These are phyloP conservation scores for Beauveria brongniartii DNA, from an alignment of 2,329 filamentous ascomycete species.

Conservation along the genomic window DNA sequence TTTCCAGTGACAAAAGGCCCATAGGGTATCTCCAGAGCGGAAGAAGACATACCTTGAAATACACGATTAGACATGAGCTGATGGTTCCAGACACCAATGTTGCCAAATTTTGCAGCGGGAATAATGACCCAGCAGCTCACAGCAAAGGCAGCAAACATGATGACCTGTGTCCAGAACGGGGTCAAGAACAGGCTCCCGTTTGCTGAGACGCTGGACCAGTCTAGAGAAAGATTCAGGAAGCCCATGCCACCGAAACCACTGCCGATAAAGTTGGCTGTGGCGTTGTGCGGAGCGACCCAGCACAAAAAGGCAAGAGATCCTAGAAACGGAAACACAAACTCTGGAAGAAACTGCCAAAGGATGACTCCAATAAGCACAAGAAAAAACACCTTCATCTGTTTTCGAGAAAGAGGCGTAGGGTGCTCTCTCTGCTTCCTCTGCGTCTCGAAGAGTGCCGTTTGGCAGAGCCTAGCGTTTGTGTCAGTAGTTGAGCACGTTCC, in stretches of 20 bases:
- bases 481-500: not conserved
- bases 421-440: conserved; percentile 43
- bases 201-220: conserved; percentile 50
- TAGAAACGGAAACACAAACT: conserved; percentile 52
- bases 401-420: conserved; percentile 38
- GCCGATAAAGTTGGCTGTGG: conserved; percentile 51
- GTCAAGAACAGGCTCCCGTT: conserved; percentile 44
- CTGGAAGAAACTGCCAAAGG: conserved; percentile 54
- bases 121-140: conserved; percentile 51
- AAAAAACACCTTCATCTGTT: conserved; percentile 52
- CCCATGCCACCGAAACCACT: conserved; percentile 55
- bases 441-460: conserved; percentile 52
- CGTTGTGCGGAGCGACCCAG: conserved; percentile 53
- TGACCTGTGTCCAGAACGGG: conserved; percentile 51
- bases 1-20: not conserved
- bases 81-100: conserved; percentile 41
- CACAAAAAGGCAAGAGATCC: conserved; percentile 54
- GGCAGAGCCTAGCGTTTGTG: conserved; percentile 28
- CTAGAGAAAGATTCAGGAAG: conserved; percentile 49
- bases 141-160: conserved; percentile 46
- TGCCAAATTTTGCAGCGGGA: conserved; percentile 51
- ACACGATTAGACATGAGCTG: conserved; percentile 51
- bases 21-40: too few species aligned
- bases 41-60: conserved; percentile 26
- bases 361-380: conserved; percentile 41